Conservation (phyloP, 441 rosid species). For the Populus hybrid region DNA sequence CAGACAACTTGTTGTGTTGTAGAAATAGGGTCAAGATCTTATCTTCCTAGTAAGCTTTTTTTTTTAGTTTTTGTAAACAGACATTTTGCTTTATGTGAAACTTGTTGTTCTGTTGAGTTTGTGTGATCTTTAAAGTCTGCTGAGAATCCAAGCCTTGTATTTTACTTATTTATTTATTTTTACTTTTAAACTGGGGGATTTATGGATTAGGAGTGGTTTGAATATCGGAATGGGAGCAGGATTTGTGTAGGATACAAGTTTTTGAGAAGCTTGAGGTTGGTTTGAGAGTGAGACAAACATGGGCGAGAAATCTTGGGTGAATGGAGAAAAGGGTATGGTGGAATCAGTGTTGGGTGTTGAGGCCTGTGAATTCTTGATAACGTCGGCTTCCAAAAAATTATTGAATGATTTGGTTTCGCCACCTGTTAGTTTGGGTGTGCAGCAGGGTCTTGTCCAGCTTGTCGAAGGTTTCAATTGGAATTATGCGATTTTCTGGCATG, state of each 20-base stretch:
- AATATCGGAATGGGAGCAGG: background rate
- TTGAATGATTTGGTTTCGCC: conserved; percentile 42
- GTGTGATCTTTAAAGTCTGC: background rate
- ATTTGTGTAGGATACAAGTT: background rate
- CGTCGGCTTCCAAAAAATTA: conserved; percentile 45
- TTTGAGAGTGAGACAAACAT: conserved; percentile 28
- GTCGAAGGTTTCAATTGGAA: conserved; percentile 76
- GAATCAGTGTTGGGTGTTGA: conserved; percentile 73
- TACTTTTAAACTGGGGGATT: background rate
- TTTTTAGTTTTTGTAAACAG: background rate
- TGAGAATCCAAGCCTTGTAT: background rate
- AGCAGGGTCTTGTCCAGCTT: conserved; percentile 68
- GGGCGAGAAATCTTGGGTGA: conserved; percentile 65
- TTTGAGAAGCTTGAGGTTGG: conserved; percentile 16
- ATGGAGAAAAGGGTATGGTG: conserved; percentile 59
- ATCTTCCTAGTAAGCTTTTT: background rate
- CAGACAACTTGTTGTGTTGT: background rate
- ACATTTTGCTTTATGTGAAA: background rate
- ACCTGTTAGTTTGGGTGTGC: conserved; percentile 56
- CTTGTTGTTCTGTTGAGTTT: background rate
- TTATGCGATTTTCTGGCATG: conserved; percentile 90
- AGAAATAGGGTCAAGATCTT: background rate
- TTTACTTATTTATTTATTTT: too few species aligned
- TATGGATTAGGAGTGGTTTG: background rate
- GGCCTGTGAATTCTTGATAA: conserved; percentile 64